Evolutionary conservation across 2,329 filamentous ascomycete species (phyloP).

Genomic region (Ceratocystis eucalypticola): DNA sequence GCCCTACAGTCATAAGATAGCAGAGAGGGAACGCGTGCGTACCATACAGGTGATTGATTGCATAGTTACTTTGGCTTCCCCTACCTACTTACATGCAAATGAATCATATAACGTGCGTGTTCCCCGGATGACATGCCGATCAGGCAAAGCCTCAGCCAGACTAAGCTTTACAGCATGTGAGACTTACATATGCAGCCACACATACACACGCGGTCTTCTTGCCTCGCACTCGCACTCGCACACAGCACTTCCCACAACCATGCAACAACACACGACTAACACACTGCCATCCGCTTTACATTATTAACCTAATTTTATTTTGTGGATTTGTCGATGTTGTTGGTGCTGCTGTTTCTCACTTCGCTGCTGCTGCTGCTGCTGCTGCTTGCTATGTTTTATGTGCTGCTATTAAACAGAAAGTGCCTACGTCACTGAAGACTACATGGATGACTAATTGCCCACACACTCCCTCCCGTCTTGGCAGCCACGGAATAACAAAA

Average conservation of each 20-base stretch:
- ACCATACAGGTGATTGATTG: background rate
- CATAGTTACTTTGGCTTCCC: background rate
- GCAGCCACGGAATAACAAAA: background rate
- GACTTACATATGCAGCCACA: conserved; percentile 1
- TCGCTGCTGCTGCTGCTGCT: too few relatives aligned
- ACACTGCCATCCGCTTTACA: background rate
- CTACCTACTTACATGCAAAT: background rate
- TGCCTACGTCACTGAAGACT: too few relatives aligned
- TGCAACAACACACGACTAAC: background rate
- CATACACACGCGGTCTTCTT: background rate
- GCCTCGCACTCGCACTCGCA: background rate
- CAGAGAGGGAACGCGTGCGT: background rate
- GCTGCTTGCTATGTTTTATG: too few relatives aligned
- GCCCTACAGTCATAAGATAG: background rate
- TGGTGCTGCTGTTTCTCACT: too few relatives aligned
- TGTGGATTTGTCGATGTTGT: too few relatives aligned
- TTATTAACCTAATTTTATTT: too few relatives aligned
- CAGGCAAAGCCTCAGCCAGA: background rate
- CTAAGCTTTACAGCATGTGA: conserved; percentile 2
- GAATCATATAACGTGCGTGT: background rate
- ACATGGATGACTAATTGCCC: background rate
- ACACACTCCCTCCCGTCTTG: conserved; percentile 2
- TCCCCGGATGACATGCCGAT: conserved; percentile 5
- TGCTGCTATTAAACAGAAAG: too few relatives aligned
- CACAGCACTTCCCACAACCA: too few relatives aligned